These are phyloP conservation scores for Melampsora americana DNA, from an alignment of 1,284 basidiomycete genomes.

Conservation along the genomic window DNA sequence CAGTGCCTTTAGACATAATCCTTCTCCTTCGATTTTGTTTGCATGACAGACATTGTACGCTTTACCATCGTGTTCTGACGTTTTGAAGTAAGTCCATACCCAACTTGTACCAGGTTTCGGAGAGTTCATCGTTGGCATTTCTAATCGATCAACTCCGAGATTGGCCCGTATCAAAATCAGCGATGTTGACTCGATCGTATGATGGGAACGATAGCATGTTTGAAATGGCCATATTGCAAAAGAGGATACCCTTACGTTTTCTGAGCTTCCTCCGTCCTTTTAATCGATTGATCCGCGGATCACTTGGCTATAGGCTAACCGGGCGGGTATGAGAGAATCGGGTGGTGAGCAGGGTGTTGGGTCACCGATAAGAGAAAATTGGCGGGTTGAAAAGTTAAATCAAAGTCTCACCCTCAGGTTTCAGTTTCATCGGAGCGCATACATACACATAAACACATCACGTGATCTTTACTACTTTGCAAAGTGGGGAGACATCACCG, in stretches of 20 bases:
- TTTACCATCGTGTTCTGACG: background rate
- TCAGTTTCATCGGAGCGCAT: no score
- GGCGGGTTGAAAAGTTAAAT: no score
- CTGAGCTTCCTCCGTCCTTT: no score
- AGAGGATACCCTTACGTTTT: no score
- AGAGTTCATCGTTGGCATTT: background rate
- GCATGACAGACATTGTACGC: conserved; percentile 4
- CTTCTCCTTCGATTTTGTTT: background rate
- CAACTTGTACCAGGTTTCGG: conserved; percentile 1
- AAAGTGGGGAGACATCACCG: no score
- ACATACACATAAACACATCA: no score
- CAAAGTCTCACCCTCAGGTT: no score
- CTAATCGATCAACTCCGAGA: background rate
- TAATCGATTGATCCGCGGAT: conserved; percentile 3
- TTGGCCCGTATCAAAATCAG: background rate
- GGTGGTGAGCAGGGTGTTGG: background rate
- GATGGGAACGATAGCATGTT: no score
- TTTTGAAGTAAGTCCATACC: conserved; percentile 9
- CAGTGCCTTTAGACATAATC: background rate
- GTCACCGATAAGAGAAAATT: no score
- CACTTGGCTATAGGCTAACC: background rate
- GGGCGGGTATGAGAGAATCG: background rate
- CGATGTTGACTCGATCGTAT: no score
- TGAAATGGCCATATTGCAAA: no score
- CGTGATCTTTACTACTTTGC: no score